These are phyloP conservation scores for Paramecium sonneborni DNA, from an alignment of 73 alveolate genomes.

Conservation along the genomic window DNA sequence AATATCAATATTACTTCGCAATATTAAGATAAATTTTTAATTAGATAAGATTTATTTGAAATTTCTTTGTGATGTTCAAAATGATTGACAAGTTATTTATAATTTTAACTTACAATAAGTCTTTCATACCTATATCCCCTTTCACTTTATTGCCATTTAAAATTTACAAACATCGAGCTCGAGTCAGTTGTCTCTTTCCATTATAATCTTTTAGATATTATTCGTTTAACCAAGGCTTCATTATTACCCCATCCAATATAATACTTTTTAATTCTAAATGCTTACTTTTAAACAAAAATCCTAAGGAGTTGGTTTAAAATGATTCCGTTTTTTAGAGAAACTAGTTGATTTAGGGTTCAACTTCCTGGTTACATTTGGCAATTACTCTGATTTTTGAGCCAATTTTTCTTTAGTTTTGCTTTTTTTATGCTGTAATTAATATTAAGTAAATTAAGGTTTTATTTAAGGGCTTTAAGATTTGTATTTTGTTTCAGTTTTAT, in stretches of 20 bases:
- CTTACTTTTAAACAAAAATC: background rate
- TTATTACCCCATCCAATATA: slow-evolving; percentile 46
- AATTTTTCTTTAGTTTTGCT: slow-evolving; percentile 8
- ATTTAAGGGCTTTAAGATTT: slow-evolving; percentile 29
- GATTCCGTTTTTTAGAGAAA: background rate
- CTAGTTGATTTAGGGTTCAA: slow-evolving; percentile 17
- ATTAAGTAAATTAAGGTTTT: background rate
- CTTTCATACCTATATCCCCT: slow-evolving; percentile 43
- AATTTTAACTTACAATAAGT: slow-evolving; percentile 2
- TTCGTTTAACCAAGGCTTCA: slow-evolving; percentile 8
- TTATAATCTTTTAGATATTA: background rate
- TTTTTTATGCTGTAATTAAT: background rate
- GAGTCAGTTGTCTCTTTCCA: slow-evolving; percentile 56
- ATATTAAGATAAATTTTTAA: slow-evolving; percentile 74
- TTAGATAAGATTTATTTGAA: slow-evolving; percentile 85
- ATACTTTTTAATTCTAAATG: background rate
- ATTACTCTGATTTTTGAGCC: background rate
- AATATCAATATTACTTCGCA: slow-evolving; percentile 18
- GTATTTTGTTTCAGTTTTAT: slow-evolving; percentile 21
- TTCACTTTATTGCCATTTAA: slow-evolving; percentile 52
- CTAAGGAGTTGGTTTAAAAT: background rate
- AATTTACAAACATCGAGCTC: slow-evolving; percentile 45
- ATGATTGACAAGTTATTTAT: slow-evolving; percentile 87
- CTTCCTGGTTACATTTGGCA: slow-evolving; percentile 8
- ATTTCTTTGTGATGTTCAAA: slow-evolving; percentile 90